Evolutionary conservation across 2,329 filamentous ascomycete species (phyloP), one percentile per base, ranked within the genome.

Genomic region (Delphinella strobiligena): DNA sequence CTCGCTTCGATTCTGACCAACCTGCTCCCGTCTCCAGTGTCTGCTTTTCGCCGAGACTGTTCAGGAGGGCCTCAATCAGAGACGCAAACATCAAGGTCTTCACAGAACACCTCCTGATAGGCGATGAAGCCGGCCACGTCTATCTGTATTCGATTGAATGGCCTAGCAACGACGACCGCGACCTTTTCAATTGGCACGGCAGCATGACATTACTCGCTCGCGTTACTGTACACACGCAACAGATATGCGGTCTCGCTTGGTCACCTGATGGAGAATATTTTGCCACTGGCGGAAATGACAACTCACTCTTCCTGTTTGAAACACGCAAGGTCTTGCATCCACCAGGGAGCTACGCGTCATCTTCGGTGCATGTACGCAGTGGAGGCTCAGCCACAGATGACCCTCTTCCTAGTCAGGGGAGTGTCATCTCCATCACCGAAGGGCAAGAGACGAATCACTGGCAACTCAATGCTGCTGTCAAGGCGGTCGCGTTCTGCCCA

Each of bases 401-500:
- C 7, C 35, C 36, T 11, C 36, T 35, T 18, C 15, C 33, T 8
- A 54, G 52, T 14, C 58, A 56, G 34, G 51, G 49, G 11, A 40
- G 49, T 2, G 55, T 64, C 15, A 44, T 51, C 3, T 27, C 38
- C 37, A 48, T 58, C 44, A 37, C 42, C 4, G 49, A 49, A 12
- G 55, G 55, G 17, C 34, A 30, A 19, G 76, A 82, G 51, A 80
- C 73, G 50, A 78, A 93, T 56, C 72, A 72, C 22, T 91, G 86
- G 74, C 60, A 68, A 9, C 86, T 98, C 56, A 76, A 76, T 18
- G 89, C 89, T 1, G 91, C 91, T 2, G 83, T 96, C 49, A 98
- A 98, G 61, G 91, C 91, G 22, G 91, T 96, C 50, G 87, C 91
- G 2, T 96, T 96, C 61, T 93, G 89, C 47, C 89, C 91, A 0